Evolutionary conservation across 306 rosid genomes (phyloP).

Genomic region (Quercus variabilis): DNA sequence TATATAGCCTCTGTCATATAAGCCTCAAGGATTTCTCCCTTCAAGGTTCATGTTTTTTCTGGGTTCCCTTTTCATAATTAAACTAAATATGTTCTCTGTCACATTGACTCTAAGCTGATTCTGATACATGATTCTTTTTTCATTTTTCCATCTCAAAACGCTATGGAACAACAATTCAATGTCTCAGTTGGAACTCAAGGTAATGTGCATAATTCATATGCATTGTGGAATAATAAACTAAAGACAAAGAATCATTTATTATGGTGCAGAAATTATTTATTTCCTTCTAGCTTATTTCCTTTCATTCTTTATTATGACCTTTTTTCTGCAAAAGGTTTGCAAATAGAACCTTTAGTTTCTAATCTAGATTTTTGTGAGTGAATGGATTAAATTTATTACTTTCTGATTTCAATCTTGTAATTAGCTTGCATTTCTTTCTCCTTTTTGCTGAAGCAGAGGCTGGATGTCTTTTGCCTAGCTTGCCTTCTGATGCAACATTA

Average conservation of each 20-base stretch:
- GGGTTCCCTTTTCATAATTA: conserved; percentile 1
- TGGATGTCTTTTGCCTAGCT: conserved; percentile 91
- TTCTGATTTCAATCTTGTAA: not conserved
- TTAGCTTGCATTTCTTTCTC: conserved; percentile 18
- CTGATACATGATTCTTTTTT: conserved; percentile 30
- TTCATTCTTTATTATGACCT: not conserved
- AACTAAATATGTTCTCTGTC: conserved; percentile 1
- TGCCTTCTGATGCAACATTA: conserved; percentile 90
- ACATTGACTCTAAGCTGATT: conserved; percentile 20
- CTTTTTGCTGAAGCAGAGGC: conserved; percentile 51
- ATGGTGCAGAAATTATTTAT: not conserved
- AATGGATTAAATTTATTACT: not conserved
- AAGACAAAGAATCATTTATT: not conserved
- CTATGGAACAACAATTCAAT: conserved; percentile 32
- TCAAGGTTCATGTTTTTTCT: conserved; percentile 65
- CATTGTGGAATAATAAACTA: not conserved
- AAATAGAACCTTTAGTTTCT: not conserved
- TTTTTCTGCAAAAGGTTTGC: not conserved
- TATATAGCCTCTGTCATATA: conserved; percentile 75
- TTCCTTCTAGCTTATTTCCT: not conserved
- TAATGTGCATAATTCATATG: conserved; percentile 22
- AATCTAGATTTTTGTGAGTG: not conserved
- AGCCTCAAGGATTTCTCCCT: conserved; percentile 94
- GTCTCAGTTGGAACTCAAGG: conserved; percentile 91
- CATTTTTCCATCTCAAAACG: conserved; percentile 25